Evolutionary conservation across 2,329 filamentous ascomycete species (phyloP), one percentile per base, ranked within the genome.

Genomic region (Colletotrichum sublineola): DNA sequence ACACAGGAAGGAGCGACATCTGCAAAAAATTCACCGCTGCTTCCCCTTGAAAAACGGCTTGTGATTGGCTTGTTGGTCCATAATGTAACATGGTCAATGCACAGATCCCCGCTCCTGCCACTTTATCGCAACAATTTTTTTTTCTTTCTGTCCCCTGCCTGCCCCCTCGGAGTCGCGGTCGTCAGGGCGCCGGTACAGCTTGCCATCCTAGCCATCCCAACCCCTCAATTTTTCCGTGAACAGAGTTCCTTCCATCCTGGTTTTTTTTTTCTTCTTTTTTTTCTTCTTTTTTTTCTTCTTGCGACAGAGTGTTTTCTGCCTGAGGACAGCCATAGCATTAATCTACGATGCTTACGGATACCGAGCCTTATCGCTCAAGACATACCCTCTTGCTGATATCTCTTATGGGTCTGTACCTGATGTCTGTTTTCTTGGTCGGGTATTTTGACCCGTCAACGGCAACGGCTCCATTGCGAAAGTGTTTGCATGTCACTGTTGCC

Each of bases 1-100:
- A 83, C 82, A 83, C 82, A 83, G 82, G 69, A 68, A 68, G 50
- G 58, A 58, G 55, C 36, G 56, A 63, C 20, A n/a, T 68, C 75
- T 83, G 84, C 83, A 84, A 82, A 52, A 84, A 75, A 0, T 40
- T 44, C 53, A 61, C 44, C 75, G 38, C 53, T 53, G 57, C 64
- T 71, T 67, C 46, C 68, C 75, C n/a, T 36, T 53, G n/a, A 60
- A 68, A 29, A 38, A 36, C 33, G 56, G 5, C 11, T 5, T 18
- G 1, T 67, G 44, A 67, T 67, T 67, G 64, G 64, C 4, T n/a
- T 9, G 24, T 14, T n/a, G n/a, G 8, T 6, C 3, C 4, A 24
- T 4, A 70, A 70, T 50, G 36, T 9, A 36, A 50, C 29, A 24
- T 61, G 69, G 44, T 58, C 69, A 7, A 44, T 72, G 69, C 69